Conservation (phyloP, 148 eudicot genomes). For the Nyssa sinensis region DNA sequence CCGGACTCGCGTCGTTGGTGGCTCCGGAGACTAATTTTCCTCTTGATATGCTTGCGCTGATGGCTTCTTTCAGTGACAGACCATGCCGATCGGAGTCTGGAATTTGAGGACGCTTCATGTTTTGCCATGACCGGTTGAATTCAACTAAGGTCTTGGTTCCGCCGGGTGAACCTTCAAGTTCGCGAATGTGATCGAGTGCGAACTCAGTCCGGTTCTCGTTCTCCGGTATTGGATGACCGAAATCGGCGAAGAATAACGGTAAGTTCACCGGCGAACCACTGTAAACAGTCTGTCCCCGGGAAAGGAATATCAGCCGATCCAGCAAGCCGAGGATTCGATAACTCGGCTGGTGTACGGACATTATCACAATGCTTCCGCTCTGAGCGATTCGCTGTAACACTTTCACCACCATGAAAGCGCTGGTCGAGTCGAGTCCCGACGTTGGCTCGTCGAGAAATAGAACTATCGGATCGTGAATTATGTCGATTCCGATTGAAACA, state of each 20-base stretch:
- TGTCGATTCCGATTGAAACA: slow-evolving; percentile 84
- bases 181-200: slow-evolving; percentile 73
- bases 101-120: slow-evolving; percentile 4
- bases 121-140: slow-evolving; percentile 71
- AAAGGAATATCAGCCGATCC: slow-evolving; percentile 65
- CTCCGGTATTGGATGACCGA: slow-evolving; percentile 75
- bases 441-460: slow-evolving; percentile 90
- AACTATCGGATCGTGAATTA: slow-evolving; percentile 82
- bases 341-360: slow-evolving; percentile 91
- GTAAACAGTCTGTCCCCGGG: slow-evolving; percentile 77
- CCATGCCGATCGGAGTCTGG: slow-evolving; percentile 18
- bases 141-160: slow-evolving; percentile 69
- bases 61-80: slow-evolving; percentile 73
- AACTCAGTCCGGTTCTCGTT: slow-evolving; percentile 81
- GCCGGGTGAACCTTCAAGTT: slow-evolving; percentile 69
- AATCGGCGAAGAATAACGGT: slow-evolving; percentile 55
- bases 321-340: slow-evolving; percentile 63
- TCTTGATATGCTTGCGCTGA: slow-evolving; percentile 78
- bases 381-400: slow-evolving; percentile 77
- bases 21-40: slow-evolving; percentile 90
- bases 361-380: slow-evolving; percentile 81
- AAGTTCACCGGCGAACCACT: slow-evolving; percentile 59
- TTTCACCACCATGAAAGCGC: slow-evolving; percentile 83
- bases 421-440: slow-evolving; percentile 83
- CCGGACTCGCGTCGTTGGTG: slow-evolving; percentile 25